These are phyloP conservation scores for Tetrapyrgos nigripes DNA, from an alignment of 1,284 basidiomycete genomes.

Conservation along the genomic window DNA sequence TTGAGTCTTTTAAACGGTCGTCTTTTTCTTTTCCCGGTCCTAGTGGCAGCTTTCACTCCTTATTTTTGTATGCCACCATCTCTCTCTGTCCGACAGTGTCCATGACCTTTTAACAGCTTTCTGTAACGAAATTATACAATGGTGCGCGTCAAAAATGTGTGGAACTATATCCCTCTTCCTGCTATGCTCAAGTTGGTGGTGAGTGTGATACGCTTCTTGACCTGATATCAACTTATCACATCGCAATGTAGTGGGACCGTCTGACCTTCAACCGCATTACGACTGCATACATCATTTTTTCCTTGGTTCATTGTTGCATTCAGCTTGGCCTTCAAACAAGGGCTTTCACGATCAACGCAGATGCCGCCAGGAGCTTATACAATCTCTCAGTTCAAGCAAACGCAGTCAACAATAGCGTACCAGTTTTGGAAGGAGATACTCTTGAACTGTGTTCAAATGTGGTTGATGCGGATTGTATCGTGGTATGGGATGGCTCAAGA, in stretches of 20 bases:
- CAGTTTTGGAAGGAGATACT: conserved; percentile 48
- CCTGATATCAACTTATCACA: not conserved
- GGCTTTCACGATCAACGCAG: conserved; percentile 68
- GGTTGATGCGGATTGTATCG: conserved; percentile 56
- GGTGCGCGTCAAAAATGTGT: conserved; percentile 55
- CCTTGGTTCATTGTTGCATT: conserved; percentile 67
- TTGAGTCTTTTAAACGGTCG: conserved; percentile 30
- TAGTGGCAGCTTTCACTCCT: conserved; percentile 48
- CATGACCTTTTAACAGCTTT: conserved; percentile 1
- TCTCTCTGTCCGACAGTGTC: conserved; percentile 20
- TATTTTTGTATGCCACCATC: conserved; percentile 14
- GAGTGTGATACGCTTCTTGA: conserved; percentile 30
- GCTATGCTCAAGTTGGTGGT: conserved; percentile 60
- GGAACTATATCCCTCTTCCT: conserved; percentile 46
- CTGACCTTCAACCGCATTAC: conserved; percentile 73
- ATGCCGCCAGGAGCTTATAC: conserved; percentile 59
- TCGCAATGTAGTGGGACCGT: conserved; percentile 62
- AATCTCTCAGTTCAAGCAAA: conserved; percentile 57
- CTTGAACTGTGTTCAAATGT: conserved; percentile 67
- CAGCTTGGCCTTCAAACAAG: conserved; percentile 74
- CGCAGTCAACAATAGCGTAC: conserved; percentile 57
- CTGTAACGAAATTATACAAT: conserved; percentile 9
- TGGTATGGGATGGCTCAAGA: conserved; percentile 53
- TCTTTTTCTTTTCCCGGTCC: conserved; percentile 40
- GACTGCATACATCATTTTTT: conserved; percentile 69